Evolutionary conservation across 805 yeast genomes (phyloP), one percentile per base, ranked within the genome.

Genomic region (Spathaspora hagerdaliae): DNA sequence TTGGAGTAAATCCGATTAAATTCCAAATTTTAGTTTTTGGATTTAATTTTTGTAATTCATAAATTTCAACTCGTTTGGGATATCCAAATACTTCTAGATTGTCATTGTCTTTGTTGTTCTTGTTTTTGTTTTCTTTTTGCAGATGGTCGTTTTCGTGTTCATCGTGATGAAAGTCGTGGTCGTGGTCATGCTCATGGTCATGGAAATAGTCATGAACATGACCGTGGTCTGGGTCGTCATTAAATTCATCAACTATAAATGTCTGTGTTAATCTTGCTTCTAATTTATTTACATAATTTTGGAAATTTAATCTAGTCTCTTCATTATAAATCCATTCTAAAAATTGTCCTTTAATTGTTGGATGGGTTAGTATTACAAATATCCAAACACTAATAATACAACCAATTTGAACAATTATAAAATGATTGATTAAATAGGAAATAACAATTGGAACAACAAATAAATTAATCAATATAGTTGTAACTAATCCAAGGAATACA

Each of bases 31-130:
- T 79, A 1, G 74, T 62, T 12, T 62, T 63, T 19, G 24, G 24
- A 10, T 65, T 73, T 51, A 77, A 69, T 49, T 65, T 65, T 51
- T 86, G 94, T 32, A 86, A 64, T 59, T 86, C 95, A 63, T 65
- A 88, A 1, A 85, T 75, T 56, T 83, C 88, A 13, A 83, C 79
- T 49, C 76, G 75, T 4, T 5, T 12, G 10, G 37, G 37, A 14
- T 14, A 41, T 72, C 69, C 13, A 45, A 19, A 14, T 10, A 12
- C 13, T 35, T 14, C 26, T 9, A 19, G 2, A 10, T 24, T 9
- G 10, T 35, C 11, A 14, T 35, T 14, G 10, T 9, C 13, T 14
- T 9, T 9, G 37, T 12, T 35, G 37, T 35, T 26, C 19, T 38
- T 36, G 12, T 15, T 37, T 2, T n/a, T 12, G 7, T 13, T 13